Conservation (phyloP, 2,329 filamentous ascomycete genomes). For the Elsinoe australis region DNA sequence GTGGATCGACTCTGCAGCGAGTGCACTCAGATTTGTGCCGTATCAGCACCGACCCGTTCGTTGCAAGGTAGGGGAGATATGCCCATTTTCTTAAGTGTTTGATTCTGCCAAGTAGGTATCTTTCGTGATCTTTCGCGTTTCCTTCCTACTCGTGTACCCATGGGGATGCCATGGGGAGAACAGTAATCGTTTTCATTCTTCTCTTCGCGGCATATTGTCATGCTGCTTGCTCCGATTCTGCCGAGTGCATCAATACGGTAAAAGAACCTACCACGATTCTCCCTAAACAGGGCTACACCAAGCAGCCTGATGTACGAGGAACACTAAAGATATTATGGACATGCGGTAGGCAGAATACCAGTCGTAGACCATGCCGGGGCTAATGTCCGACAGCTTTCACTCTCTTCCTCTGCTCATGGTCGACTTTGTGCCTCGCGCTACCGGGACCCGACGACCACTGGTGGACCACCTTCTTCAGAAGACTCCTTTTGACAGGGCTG, state of each 20-base stretch:
- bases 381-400: slow-evolving; percentile 6
- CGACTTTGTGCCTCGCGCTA: slow-evolving; percentile 13
- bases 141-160: too few relatives aligned
- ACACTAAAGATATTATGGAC: slow-evolving; percentile 17
- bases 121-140: too few relatives aligned
- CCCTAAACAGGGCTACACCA: slow-evolving; percentile 12
- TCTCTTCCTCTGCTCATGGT: slow-evolving; percentile 18
- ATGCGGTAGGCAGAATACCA: not conserved
- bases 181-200: too few relatives aligned
- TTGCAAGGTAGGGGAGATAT: too few relatives aligned
- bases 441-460: not conserved
- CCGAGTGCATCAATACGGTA: not conserved
- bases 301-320: slow-evolving; percentile 11
- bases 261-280: not conserved
- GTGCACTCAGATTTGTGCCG: too few relatives aligned
- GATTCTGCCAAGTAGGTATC: too few relatives aligned
- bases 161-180: too few relatives aligned
- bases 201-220: not conserved
- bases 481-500: not conserved
- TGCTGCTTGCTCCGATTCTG: not conserved
- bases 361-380: not conserved
- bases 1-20: too few relatives aligned
- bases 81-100: too few relatives aligned
- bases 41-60: too few relatives aligned
- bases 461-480: not conserved